Conservation (phyloP, 2,329 filamentous ascomycete species). For the Pochonia chlamydosporia region DNA sequence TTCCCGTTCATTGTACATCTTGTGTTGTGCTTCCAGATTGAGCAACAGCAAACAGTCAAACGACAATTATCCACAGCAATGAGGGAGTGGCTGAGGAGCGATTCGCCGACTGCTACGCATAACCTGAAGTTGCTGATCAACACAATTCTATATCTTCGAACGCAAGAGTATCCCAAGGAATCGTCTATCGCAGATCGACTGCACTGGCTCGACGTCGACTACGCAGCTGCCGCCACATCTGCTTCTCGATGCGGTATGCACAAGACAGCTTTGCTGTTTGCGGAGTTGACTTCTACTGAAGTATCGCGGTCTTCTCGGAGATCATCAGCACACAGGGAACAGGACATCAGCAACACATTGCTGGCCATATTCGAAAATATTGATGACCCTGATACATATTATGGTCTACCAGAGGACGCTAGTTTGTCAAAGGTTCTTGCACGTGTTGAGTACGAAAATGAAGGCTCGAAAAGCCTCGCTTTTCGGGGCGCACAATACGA, state of each 20-base stretch:
- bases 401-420: constrained; percentile 76
- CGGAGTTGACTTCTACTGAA: constrained; percentile 64
- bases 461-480: constrained; percentile 79
- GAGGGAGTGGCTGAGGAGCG: constrained; percentile 53
- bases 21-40: constrained; percentile 63
- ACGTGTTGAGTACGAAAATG: constrained; percentile 81
- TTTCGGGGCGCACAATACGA: constrained; percentile 91
- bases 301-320: constrained; percentile 54
- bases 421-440: constrained; percentile 73
- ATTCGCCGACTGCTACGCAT: constrained; percentile 37
- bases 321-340: constrained; percentile 51
- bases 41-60: constrained; percentile 54
- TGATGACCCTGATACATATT: constrained; percentile 94
- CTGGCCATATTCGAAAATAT: constrained; percentile 84
- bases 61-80: constrained; percentile 60
- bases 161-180: constrained; percentile 70
- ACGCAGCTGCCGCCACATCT: constrained; percentile 60
- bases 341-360: constrained; percentile 61
- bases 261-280: constrained; percentile 78
- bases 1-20: constrained; percentile 85
- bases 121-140: constrained; percentile 71
- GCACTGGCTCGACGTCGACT: constrained; percentile 83
- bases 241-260: constrained; percentile 77
- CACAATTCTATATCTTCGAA: constrained; percentile 80
- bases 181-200: constrained; percentile 71